These are phyloP conservation scores for Pulveroboletus ravenelii DNA, from an alignment of 768 basidiomycete species.

Conservation along the genomic window DNA sequence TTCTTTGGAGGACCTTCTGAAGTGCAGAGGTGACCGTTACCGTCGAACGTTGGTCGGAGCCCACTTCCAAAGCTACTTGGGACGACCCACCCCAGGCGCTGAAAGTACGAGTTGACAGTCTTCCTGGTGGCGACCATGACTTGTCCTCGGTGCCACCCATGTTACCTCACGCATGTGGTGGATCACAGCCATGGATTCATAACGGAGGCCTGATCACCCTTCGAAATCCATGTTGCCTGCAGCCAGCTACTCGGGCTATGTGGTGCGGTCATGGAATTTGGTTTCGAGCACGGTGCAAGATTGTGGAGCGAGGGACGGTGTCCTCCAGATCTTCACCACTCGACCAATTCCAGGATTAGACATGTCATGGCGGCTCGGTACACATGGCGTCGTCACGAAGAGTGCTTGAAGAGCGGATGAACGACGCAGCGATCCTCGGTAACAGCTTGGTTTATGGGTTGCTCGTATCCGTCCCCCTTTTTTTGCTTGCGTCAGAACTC, in stretches of 20 bases:
- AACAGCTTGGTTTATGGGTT: slow-evolving; percentile 24
- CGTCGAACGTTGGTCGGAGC: slow-evolving; percentile 22
- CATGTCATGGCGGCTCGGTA: slow-evolving; percentile 25
- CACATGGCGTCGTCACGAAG: slow-evolving; percentile 17
- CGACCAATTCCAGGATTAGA: slow-evolving; percentile 32
- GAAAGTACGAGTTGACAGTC: slow-evolving; percentile 29
- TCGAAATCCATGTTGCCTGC: slow-evolving; percentile 21
- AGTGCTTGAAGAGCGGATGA: slow-evolving; percentile 23
- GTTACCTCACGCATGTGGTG: slow-evolving; percentile 16
- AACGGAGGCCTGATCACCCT: slow-evolving; percentile 29
- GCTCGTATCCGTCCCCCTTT: slow-evolving; percentile 42
- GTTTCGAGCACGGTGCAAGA: slow-evolving; percentile 30
- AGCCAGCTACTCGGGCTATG: slow-evolving; percentile 24
- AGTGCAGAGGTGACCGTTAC: slow-evolving; percentile 17
- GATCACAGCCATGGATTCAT: slow-evolving; percentile 21
- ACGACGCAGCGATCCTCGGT: slow-evolving; percentile 24
- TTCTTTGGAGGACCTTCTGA: slow-evolving; percentile 18
- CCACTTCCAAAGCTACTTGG: slow-evolving; percentile 18
- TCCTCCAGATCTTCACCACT: slow-evolving; percentile 32
- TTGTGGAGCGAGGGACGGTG: slow-evolving; percentile 24
- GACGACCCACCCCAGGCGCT: slow-evolving; percentile 25
- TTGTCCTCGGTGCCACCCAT: slow-evolving; percentile 27
- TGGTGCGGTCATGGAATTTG: slow-evolving; percentile 31
- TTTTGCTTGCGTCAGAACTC: slow-evolving; percentile 34
- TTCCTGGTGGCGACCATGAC: slow-evolving; percentile 26